Conservation (phyloP, 169 alveolate genomes). For the Ichthyophthirius multifiliis region DNA sequence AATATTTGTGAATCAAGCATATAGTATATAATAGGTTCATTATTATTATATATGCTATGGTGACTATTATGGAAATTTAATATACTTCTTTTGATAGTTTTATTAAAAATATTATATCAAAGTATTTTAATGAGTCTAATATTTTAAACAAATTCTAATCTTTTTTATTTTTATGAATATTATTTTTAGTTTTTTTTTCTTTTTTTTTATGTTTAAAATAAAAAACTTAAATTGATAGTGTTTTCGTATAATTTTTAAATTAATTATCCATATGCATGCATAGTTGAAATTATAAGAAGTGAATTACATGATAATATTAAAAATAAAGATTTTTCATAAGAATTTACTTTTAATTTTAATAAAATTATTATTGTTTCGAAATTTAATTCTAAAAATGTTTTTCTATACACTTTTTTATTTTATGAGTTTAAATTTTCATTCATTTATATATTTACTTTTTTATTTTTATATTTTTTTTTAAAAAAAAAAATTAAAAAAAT, state of each 20-base stretch:
- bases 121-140: neutral
- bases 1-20: neutral
- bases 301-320: neutral
- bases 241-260: too few species aligned
- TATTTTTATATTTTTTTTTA: too few species aligned
- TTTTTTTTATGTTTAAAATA: neutral
- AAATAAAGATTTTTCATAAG: neutral
- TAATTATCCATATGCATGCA: too few species aligned
- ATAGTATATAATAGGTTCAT: neutral
- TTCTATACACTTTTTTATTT: neutral
- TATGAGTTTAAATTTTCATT: too few species aligned
- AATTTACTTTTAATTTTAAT: neutral
- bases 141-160: neutral
- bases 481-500: too few species aligned
- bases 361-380: neutral
- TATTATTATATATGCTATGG: neutral
- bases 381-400: neutral
- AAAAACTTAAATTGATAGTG: neutral
- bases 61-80: neutral
- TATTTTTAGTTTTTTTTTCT: neutral
- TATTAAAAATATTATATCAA: neutral
- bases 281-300: too few species aligned
- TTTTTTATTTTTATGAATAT: neutral
- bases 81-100: neutral
- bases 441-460: too few species aligned